A percentile compares a stretch with the other conserved stretches of the same genome.
These are phyloP conservation scores for Xylaria sp. DNA, from an alignment of 2,329 filamentous ascomycete species.

Conservation along the genomic window DNA sequence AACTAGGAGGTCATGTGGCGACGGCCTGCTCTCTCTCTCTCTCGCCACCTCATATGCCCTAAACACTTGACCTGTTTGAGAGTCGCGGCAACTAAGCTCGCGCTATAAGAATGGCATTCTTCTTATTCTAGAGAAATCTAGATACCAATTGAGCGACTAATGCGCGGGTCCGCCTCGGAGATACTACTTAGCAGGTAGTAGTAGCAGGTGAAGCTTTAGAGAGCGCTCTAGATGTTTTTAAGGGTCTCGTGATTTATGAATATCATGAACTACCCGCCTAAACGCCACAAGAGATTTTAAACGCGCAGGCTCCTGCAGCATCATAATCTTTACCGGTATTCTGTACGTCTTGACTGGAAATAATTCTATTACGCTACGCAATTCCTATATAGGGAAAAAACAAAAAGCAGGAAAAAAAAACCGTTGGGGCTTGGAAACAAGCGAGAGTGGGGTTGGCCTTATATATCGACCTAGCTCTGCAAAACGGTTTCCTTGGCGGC, in stretches of 20 bases:
- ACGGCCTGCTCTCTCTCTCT: background rate
- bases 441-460: slow-evolving; percentile 15
- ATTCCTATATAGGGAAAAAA: background rate
- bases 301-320: no score
- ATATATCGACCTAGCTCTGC: background rate
- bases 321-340: background rate
- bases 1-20: slow-evolving; percentile 8
- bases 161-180: slow-evolving; percentile 5
- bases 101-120: background rate
- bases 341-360: background rate
- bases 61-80: slow-evolving; percentile 10
- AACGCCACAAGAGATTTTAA: background rate
- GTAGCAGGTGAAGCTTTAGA: background rate
- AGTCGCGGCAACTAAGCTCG: background rate
- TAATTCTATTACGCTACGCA: background rate
- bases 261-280: background rate
- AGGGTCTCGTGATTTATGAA: background rate
- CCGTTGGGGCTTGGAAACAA: background rate
- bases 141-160: background rate
- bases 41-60: slow-evolving; percentile 11
- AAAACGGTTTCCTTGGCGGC: background rate
- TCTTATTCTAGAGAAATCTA: slow-evolving; percentile 2
- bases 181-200: slow-evolving; percentile 6
- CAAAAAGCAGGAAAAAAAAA: background rate
- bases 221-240: background rate